Conservation (phyloP, 2,329 filamentous ascomycete genomes). For the Aspergillus bombycis region DNA sequence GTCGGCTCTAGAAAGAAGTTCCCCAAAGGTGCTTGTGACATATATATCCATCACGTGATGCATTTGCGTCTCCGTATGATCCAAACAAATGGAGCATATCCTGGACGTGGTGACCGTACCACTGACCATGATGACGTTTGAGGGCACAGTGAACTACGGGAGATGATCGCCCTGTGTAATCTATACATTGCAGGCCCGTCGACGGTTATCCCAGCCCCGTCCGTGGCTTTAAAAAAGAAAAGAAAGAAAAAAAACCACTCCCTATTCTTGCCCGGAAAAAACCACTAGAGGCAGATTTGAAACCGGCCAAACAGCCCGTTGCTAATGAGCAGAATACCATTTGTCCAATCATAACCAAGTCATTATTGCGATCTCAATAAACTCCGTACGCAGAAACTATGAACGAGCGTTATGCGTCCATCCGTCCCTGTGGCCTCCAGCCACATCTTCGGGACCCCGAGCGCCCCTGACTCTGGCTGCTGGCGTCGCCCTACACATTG, state of each 20-base stretch:
- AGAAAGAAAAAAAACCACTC: neutral
- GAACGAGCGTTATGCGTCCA: conserved; percentile 7
- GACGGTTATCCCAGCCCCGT: neutral
- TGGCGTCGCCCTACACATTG: conserved; percentile 5
- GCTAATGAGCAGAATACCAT: neutral
- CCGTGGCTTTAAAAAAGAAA: neutral
- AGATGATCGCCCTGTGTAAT: conserved; percentile 6
- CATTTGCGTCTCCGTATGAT: neutral
- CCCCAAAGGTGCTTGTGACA: neutral
- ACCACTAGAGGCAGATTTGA: neutral
- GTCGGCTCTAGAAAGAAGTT: neutral
- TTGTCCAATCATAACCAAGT: neutral
- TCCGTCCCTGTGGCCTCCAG: neutral
- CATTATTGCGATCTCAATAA: neutral
- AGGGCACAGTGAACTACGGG: neutral
- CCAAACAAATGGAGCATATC: neutral
- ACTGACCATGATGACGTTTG: neutral
- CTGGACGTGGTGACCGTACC: neutral
- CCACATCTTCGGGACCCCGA: conserved; percentile 5
- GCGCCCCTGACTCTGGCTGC: conserved; percentile 8
- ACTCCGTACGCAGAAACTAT: neutral
- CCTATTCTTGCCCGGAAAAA: conserved; percentile 4
- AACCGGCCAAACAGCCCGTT: neutral
- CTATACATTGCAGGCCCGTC: neutral
- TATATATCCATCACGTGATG: neutral